Base-by-base conservation (phyloP, 352 stramenopile genomes). In the Globisporangium camurandrum region DNA sequence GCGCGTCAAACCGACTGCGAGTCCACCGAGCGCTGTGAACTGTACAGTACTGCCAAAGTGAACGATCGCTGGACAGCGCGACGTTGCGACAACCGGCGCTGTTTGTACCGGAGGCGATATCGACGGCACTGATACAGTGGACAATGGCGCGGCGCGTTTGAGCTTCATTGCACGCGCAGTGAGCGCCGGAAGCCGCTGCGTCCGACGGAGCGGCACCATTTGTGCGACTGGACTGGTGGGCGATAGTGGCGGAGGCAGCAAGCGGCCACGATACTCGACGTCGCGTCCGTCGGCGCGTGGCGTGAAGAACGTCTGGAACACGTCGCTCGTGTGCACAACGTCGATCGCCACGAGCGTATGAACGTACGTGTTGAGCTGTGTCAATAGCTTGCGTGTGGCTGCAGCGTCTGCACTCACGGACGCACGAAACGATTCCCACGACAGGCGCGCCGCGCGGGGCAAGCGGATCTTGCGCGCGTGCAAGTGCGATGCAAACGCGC, bases 261-360 rank as follows among this genome's bases (percentile, higher is more conserved):
- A 22, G 1, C 30, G 28, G 24, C 36, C 6, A 11, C 6, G 11
- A 34, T 11, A 41, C 40, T 69, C 65, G 42, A 50, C 56, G 45
- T 84, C 72, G 17, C 57, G 52, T 2, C 60, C 59, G 43, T 70
- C 54, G 9, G 59, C 43, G 19, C 62, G 59, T 20, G 72, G 72
- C 26, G 58, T 77, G 38, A 86, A 51, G 41, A 86, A 86, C 28
- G 53, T 51, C 7, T 66, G 67, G 28, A 84, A 81, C 17, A 44
- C 31, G 23, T 48, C 58, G 28, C 69, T 67, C 22, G 66, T 52
- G 46, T 74, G 59, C 2, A 87, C 49, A 28, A 56, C 64, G 38
- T 77, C 66, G 28, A 85, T 67, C 58, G 83, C 75, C 37, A 87
- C 55, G 26, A 87, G 56, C 43, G 71, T 69, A 53, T 76, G 75